Evolutionary conservation across 2,329 filamentous ascomycete genomes (phyloP).

Genomic region (Xylaria multiplex): DNA sequence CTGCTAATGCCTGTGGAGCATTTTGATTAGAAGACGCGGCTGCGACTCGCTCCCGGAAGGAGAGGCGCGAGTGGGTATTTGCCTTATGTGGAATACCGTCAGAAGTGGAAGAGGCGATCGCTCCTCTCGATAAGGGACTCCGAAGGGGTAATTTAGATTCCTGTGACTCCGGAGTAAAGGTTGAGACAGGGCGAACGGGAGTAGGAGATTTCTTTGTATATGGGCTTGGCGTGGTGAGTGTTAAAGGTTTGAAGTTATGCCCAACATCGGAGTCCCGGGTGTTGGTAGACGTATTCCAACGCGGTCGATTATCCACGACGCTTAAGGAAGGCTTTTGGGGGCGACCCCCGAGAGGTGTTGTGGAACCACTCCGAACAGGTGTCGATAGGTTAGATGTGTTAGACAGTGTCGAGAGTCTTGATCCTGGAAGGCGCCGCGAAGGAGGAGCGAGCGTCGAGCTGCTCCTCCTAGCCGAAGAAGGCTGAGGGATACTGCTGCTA

Average conservation of each 20-base stretch:
- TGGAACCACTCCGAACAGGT: conserved; percentile 56
- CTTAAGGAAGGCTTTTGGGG: conserved; percentile 58
- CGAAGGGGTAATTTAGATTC: conserved; percentile 62
- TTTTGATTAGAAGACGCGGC: conserved; percentile 61
- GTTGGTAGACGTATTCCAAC: conserved; percentile 78
- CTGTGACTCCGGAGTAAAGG: conserved; percentile 55
- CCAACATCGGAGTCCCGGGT: conserved; percentile 71
- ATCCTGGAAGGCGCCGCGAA: conserved; percentile 55
- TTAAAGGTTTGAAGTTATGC: conserved; percentile 73
- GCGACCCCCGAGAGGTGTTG: conserved; percentile 60
- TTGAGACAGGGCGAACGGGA: conserved; percentile 55
- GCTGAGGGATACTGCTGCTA: conserved; percentile 58
- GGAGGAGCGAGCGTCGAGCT: conserved; percentile 59
- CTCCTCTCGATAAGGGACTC: conserved; percentile 58
- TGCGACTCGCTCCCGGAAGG: conserved; percentile 61
- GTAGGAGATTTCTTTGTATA: conserved; percentile 59
- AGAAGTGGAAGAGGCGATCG: conserved; percentile 60
- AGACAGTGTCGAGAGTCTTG: conserved; percentile 59
- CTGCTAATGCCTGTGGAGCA: conserved; percentile 57
- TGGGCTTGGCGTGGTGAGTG: conserved; percentile 67
- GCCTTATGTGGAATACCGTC: conserved; percentile 59
- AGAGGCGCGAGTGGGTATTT: conserved; percentile 56
- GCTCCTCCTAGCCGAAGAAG: conserved; percentile 54
- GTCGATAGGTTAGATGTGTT: conserved; percentile 48
- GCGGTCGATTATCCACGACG: conserved; percentile 66